Evolutionary conservation across 225 moss, liverwort and hornwort species (phyloP), one percentile per base, ranked within the genome.

Genomic region (Takakia lepidozioides): DNA sequence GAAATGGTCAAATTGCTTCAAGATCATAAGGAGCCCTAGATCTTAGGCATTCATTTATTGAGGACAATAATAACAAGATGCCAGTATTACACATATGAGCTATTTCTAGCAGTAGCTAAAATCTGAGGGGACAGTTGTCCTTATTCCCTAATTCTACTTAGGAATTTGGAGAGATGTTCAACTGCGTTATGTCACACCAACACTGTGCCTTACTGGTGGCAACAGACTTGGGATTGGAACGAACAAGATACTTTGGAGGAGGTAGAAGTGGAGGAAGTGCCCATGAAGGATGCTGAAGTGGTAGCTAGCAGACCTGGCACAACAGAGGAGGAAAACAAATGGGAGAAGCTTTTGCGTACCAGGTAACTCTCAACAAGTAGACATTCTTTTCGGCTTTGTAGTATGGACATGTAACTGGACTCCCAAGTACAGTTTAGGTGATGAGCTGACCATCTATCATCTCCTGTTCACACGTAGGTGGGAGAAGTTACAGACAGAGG

Each of bases 221-320:
- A 24, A 45, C 61, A 98, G 95, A 80, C 82, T 58, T 83, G 84
- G 87, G 70, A 78, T 48, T 78, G 77, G 82, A 78, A 74, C 67
- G 85, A 81, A 49, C 59, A 59, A 58, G 85, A 85, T 46, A 35
- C 46, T 21, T 41, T 35, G 17, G 80, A 82, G 27, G 76, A 74
- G 53, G 65, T 68, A 19, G 70, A 68, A 48, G 67, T 29, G 45
- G 87, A 68, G 20, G 81, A 74, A 29, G 56, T 54, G 47, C 43
- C 66, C 38, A 46, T 51, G 22, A 78, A 56, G 43, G 71, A 81
- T 19, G 39, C 20, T 40, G 75, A 66, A 29, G 55, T 29, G 11
- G 32, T 51, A 22, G 75, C 53, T n/a, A 9, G 44, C 28, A 41
- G 49, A 18, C 65, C 59, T 27, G 60, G 48, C 37, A 49, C 35